Conservation (phyloP, 352 stramenopile genomes). For the Pythium myriotylum region DNA sequence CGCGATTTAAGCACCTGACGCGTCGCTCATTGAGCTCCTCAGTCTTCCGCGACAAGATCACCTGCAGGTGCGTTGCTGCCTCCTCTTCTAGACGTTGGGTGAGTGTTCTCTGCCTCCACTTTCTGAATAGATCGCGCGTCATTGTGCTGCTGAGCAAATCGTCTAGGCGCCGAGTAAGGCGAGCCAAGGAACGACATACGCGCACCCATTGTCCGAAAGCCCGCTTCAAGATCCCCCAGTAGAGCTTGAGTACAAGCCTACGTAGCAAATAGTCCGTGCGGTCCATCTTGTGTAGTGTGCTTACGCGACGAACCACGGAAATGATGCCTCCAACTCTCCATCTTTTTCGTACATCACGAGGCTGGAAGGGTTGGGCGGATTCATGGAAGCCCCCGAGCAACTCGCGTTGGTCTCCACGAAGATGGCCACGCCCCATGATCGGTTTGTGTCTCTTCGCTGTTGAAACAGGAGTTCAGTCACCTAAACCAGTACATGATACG, state of each 20-base stretch:
- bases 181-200: constrained; percentile 1
- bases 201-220: constrained; percentile 5
- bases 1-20: not conserved
- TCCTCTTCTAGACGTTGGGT: constrained; percentile 14
- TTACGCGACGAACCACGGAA: too few species aligned
- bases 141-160: not conserved
- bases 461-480: too few species aligned
- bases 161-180: not conserved
- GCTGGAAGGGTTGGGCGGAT: too few species aligned
- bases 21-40: not conserved
- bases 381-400: too few species aligned
- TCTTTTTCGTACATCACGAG: too few species aligned
- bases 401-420: too few species aligned
- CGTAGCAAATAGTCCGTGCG: constrained; percentile 12
- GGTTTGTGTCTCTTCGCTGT: too few species aligned
- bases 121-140: not conserved
- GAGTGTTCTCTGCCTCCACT: not conserved
- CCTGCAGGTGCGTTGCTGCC: constrained; percentile 3
- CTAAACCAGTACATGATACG: too few species aligned
- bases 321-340: too few species aligned
- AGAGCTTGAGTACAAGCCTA: constrained; percentile 8
- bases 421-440: too few species aligned
- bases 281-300: too few species aligned
- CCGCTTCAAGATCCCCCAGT: constrained; percentile 3
- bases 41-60: constrained; percentile 4